Conservation (phyloP, 2,329 filamentous ascomycete genomes). For the Ophidiomyces ophidiicola region DNA sequence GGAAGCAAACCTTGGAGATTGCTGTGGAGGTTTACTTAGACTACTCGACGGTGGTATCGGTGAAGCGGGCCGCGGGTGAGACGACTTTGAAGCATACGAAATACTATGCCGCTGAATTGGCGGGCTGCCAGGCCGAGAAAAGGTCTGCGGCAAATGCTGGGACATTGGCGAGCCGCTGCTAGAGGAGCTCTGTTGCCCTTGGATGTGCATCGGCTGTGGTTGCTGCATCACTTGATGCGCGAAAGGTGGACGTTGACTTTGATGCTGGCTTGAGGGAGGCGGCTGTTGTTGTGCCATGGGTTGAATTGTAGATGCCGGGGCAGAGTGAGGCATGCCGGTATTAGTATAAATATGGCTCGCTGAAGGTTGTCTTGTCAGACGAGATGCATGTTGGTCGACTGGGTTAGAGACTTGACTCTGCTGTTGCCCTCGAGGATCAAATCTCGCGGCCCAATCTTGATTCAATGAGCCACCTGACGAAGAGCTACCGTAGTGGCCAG, state of each 20-base stretch:
- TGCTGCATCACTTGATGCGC: constrained; percentile 11
- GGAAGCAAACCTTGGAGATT: neutral
- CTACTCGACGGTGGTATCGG: constrained; percentile 6
- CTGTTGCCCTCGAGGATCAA: constrained; percentile 28
- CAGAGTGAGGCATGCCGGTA: constrained; percentile 1
- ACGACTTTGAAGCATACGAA: constrained; percentile 6
- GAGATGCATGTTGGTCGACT: constrained; percentile 4
- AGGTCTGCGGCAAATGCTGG: constrained; percentile 11
- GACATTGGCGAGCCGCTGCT: constrained; percentile 10
- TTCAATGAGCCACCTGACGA: constrained; percentile 17
- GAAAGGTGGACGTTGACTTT: constrained; percentile 10
- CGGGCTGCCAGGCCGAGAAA: constrained; percentile 7
- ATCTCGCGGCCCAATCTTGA: constrained; percentile 33
- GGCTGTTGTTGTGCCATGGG: constrained; percentile 6
- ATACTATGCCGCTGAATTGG: constrained; percentile 11
- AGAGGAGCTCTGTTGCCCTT: constrained; percentile 4
- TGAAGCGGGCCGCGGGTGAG: constrained; percentile 9
- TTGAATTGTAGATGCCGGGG: constrained; percentile 7
- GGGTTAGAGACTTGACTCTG: constrained; percentile 6
- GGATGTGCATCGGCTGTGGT: constrained; percentile 2
- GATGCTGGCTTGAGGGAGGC: constrained; percentile 8
- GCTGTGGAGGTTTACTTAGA: constrained; percentile 1
- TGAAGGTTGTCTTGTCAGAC: constrained; percentile 6
- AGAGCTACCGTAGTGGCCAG: neutral
- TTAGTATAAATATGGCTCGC: constrained; percentile 6